A percentile compares a stretch with the other conserved stretches of the same genome.
These are phyloP conservation scores for Thraustochytrium striatum DNA, from an alignment of 352 stramenopile species.

Conservation along the genomic window DNA sequence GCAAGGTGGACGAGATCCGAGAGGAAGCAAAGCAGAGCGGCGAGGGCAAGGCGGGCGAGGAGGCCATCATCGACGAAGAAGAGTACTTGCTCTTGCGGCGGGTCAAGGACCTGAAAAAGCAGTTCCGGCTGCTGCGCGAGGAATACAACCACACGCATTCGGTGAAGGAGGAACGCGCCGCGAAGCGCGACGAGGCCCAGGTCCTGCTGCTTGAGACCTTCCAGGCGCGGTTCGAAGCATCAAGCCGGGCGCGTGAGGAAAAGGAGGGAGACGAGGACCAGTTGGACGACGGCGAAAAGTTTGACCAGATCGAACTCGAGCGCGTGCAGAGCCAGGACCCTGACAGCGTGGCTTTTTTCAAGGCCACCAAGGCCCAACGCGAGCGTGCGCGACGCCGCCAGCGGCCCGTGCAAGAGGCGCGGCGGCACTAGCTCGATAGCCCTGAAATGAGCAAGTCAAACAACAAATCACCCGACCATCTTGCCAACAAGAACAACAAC, in stretches of 20 bases:
- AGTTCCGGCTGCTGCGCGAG: conserved; percentile 3
- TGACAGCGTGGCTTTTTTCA: conserved; percentile 83
- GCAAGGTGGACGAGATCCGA: conserved; percentile 64
- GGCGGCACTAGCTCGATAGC: no score
- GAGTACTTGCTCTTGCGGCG: conserved; percentile 79
- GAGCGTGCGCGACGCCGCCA: conserved; percentile 17
- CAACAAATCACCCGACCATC: no score
- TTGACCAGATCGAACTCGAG: conserved; percentile 82
- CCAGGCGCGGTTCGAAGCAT: conserved; percentile 54
- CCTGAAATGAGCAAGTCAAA: no score
- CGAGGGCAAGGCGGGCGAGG: conserved; percentile 47
- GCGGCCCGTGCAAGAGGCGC: no score
- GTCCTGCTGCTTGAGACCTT: conserved; percentile 12
- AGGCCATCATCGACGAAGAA: conserved; percentile 83
- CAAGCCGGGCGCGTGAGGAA: conserved; percentile 75
- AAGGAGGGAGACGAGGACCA: conserved; percentile 72
- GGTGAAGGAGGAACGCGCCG: neutral
- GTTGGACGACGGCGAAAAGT: conserved; percentile 81
- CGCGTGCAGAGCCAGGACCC: conserved; percentile 75
- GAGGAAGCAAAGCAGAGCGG: conserved; percentile 48
- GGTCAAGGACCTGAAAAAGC: conserved; percentile 27
- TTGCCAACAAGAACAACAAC: no score
- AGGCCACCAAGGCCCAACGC: conserved; percentile 58
- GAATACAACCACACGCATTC: neutral
- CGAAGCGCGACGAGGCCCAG: neutral